phyloP scores from a whole-genome alignment of 1,284 basidiomycete genomes.

The Leucocoprinus gongylophorus region DNA sequence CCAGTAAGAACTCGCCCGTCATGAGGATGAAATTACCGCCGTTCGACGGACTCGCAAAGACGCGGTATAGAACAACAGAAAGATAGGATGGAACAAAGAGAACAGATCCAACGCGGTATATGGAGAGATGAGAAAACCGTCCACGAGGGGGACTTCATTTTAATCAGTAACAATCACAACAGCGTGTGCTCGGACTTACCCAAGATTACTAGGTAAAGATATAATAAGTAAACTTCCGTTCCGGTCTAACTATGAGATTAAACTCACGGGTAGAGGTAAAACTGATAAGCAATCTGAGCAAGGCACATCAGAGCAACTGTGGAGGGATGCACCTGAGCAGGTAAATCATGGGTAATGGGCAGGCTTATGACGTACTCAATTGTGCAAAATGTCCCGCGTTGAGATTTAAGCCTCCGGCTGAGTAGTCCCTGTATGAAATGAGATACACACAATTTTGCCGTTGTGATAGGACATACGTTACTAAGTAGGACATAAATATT shows the following conservation, averaged over 20 bases:
- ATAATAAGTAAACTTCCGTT: slow-evolving; percentile 5
- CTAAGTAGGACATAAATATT: slow-evolving; percentile 75
- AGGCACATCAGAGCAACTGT: slow-evolving; percentile 78
- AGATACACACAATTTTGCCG: slow-evolving; percentile 5
- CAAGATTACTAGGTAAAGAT: slow-evolving; percentile 33
- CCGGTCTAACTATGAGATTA: slow-evolving; percentile 12
- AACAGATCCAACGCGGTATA: slow-evolving; percentile 75
- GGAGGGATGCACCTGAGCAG: slow-evolving; percentile 12
- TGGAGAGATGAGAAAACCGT: slow-evolving; percentile 75
- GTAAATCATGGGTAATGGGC: slow-evolving; percentile 10
- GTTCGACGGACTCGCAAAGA: slow-evolving; percentile 53
- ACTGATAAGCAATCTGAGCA: slow-evolving; percentile 76
- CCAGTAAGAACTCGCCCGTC: slow-evolving; percentile 42
- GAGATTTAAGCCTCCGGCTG: slow-evolving; percentile 65
- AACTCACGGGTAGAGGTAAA: slow-evolving; percentile 78
- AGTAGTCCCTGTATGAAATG: slow-evolving; percentile 47
- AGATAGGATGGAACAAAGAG: slow-evolving; percentile 77
- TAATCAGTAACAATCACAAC: background rate
- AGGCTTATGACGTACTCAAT: slow-evolving; percentile 45
- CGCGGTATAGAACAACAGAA: slow-evolving; percentile 62
- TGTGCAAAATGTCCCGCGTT: slow-evolving; percentile 79
- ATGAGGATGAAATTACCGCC: slow-evolving; percentile 66
- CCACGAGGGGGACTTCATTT: slow-evolving; percentile 53
- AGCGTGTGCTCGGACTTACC: slow-evolving; percentile 24
- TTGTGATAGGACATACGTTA: slow-evolving; percentile 44